phyloP scores from a whole-genome alignment of 352 stramenopile genomes.

The Phytopythium kandeliae region DNA sequence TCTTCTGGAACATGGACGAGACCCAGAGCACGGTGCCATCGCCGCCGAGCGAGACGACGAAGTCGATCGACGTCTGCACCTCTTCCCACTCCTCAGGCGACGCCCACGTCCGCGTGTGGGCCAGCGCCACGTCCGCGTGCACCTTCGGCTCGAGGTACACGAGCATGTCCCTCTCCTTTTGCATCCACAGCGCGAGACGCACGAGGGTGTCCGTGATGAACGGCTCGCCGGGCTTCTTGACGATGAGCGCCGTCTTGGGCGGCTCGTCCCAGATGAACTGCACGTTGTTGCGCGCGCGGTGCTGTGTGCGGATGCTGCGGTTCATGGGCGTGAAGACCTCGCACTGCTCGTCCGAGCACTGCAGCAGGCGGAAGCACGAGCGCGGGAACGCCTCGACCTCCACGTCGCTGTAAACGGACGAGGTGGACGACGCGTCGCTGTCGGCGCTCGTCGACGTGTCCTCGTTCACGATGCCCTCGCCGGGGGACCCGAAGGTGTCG shows the following conservation, averaged over 20 bases:
- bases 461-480: conserved; percentile 71
- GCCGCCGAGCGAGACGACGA: conserved; percentile 92
- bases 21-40: conserved; percentile 93
- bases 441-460: conserved; percentile 39
- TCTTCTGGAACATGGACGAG: conserved; percentile 84
- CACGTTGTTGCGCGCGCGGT: conserved; percentile 83
- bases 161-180: conserved; percentile 63
- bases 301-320: conserved; percentile 80
- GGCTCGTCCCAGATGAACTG: conserved; percentile 87
- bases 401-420: conserved; percentile 30
- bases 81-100: conserved; percentile 58
- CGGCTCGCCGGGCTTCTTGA: conserved; percentile 87
- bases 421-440: conserved; percentile 38
- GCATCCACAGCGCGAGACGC: conserved; percentile 60
- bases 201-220: conserved; percentile 69
- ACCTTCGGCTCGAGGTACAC: conserved; percentile 74
- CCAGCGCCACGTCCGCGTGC: conserved; percentile 54
- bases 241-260: conserved; percentile 75
- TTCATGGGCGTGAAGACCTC: conserved; percentile 86
- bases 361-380: conserved; percentile 70
- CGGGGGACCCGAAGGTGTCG: conserved; percentile 66
- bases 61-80: conserved; percentile 81
- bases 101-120: conserved; percentile 57
- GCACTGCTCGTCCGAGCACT: conserved; percentile 86
- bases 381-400: conserved; percentile 30